Evolutionary conservation across 2,329 filamentous ascomycete genomes (phyloP), one percentile per base, ranked within the genome.

Genomic region (Diaporthe sp.): DNA sequence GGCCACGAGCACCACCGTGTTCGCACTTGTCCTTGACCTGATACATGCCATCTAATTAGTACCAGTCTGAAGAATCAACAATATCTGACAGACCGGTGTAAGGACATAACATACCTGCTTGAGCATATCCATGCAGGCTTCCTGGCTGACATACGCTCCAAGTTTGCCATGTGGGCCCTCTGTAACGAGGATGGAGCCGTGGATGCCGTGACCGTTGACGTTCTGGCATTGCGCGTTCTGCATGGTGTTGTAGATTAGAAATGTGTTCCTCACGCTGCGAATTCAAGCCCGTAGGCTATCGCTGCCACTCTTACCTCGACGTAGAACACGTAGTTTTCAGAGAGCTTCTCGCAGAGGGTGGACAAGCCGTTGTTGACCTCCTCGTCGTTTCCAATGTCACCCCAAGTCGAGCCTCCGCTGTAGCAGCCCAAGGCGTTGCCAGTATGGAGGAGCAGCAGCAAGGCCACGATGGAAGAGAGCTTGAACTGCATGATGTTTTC

Each of bases 251-350:
- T 34, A 17, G 22, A 3, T 57, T 57, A 57, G 28, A 34, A 15
- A 34, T 0, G 28, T 55, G 53, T 1, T 1, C 4, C 15, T 4
- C 0, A 22, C 6, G 28, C 3, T 7, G 28, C 0, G 6, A 34
- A 0, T 1, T 31, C 1, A 20, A 31, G 2, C 17, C 8, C 2
- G 10, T 2, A 9, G 17, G 8, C 28, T 12, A 1, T 2, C 2
- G 7, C 2, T 34, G 53, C 7, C 31, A 1, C 3, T 57, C 53
- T 57, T 34, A 57, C 53, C 53, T 57, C 28, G 15, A 3, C 1
- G 28, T 57, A 9, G 28, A 12, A 4, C 2, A 8, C 1, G 17
- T 31, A 57, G 17, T 15, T 31, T 34, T 17, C 53, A 34, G 28
- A 0, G 12, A 57, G 53, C 28, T 20, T 57, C 53, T 34, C 0